phyloP scores from a whole-genome alignment of 169 alveolate genomes.

The Theileria parva region DNA sequence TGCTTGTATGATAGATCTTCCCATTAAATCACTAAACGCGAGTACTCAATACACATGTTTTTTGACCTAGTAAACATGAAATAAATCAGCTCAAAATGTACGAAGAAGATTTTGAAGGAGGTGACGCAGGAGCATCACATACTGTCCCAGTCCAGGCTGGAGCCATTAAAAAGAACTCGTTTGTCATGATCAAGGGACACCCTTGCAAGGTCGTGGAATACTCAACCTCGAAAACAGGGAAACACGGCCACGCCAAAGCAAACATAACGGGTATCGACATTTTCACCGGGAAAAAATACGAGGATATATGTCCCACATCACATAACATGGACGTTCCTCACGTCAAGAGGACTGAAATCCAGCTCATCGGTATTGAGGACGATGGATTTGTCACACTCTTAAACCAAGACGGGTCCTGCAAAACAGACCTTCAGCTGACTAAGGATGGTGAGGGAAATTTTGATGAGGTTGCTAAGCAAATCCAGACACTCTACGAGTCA shows the following conservation, averaged over 20 bases:
- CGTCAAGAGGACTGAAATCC: slow-evolving; percentile 90
- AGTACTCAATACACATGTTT: slow-evolving; percentile 4
- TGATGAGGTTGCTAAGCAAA: slow-evolving; percentile 88
- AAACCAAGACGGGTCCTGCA: slow-evolving; percentile 91
- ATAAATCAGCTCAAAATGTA: slow-evolving; percentile 39
- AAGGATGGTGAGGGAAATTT: slow-evolving; percentile 89
- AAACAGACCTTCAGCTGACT: slow-evolving; percentile 95
- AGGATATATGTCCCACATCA: slow-evolving; percentile 96
- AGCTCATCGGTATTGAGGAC: slow-evolving; percentile 89
- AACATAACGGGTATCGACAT: slow-evolving; percentile 97
- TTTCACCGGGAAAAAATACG: slow-evolving; percentile 95
- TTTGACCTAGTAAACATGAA: not conserved
- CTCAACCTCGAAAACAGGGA: slow-evolving; percentile 97
- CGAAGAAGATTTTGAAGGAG: slow-evolving; percentile 67
- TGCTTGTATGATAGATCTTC: slow-evolving; percentile 4
- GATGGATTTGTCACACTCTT: slow-evolving; percentile 92
- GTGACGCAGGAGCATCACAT: slow-evolving; percentile 94
- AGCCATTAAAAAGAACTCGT: slow-evolving; percentile 94
- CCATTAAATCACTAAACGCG: not conserved
- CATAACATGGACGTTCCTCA: slow-evolving; percentile 97
- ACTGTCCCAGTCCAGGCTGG: slow-evolving; percentile 96
- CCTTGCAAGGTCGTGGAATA: slow-evolving; percentile 96
- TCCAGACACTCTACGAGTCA: slow-evolving; percentile 77
- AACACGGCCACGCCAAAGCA: slow-evolving; percentile 99
- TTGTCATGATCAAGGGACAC: slow-evolving; percentile 95